These are phyloP conservation scores for Vaccinium myrtillus DNA, from an alignment of 148 eudicot species.

Conservation along the genomic window DNA sequence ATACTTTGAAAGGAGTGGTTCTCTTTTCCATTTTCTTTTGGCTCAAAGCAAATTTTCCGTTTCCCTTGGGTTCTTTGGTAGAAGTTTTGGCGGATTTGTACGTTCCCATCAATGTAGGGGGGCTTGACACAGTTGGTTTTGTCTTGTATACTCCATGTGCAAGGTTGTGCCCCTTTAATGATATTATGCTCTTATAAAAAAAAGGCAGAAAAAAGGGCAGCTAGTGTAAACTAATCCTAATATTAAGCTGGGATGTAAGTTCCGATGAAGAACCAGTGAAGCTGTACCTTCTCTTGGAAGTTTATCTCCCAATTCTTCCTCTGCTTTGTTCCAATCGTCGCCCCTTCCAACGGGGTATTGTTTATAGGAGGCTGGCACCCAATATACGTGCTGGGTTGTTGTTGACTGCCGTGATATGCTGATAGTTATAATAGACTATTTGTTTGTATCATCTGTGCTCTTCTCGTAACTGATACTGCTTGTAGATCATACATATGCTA, in stretches of 20 bases:
- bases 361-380: background rate
- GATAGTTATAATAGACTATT: too few species aligned
- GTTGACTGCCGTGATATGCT: constrained; percentile 52
- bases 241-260: background rate
- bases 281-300: background rate
- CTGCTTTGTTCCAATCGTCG: background rate
- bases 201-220: background rate
- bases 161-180: too few species aligned
- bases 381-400: background rate
- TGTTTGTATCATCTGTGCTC: too few species aligned
- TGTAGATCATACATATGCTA: constrained; percentile 6
- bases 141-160: background rate
- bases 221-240: background rate
- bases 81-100: background rate
- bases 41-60: background rate
- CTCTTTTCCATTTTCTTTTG: background rate
- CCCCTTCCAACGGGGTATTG: background rate
- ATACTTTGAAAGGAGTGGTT: background rate
- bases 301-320: background rate
- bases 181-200: too few species aligned
- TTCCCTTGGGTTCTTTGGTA: background rate
- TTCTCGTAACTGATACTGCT: background rate
- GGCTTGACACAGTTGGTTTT: background rate
- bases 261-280: background rate
- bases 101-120: background rate